Evolutionary conservation across 805 yeast genomes (phyloP), one percentile per base, ranked within the genome.

Genomic region (Lipomyces oligophaga): DNA sequence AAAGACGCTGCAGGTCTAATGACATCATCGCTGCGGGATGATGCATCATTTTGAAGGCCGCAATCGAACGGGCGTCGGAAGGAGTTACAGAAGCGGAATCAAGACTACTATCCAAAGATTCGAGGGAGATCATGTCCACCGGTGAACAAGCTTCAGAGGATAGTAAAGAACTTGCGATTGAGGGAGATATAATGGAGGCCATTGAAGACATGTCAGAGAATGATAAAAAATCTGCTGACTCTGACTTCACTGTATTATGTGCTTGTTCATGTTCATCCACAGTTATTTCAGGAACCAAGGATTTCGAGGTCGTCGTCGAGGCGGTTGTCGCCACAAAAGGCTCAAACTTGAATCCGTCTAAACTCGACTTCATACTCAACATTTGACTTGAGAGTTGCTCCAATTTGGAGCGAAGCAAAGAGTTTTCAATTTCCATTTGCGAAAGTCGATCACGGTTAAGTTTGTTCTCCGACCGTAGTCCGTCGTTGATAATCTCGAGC

Each of bases 401-500:
- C 8, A 52, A 37, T 30, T 36, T 44, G 16, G 41, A 30, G 7
- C 45, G 40, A 3, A 50, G 55, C 1, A 26, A 8, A 30, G 24
- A 21, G 16, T 50, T 52, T 36, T 52, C 57, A 25, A 26, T 34
- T 43, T 52, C 55, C 21, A 46, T 55, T 7, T 31, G 26, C 6
- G 43, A 30, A 26, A 52, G 15, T 7, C 49, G 42, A 18, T 41
- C 45, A n/a, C 18, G 42, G 13, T 32, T 38, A 15, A 34, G 32
- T 27, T 39, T 30, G 39, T 51, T 50, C 25, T 52, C 57, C 7
- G 41, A 18, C 15, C 27, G 19, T 19, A 52, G 52, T 15, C 38
- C 22, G 7, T 20, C 18, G 32, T 52, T 52, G 36, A 50, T 40
- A 52, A 16, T 45, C 50, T 90, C 97, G 57, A 93, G 74, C 53